These are phyloP conservation scores for Penicillium sp. DNA, from an alignment of 2,329 filamentous ascomycete species.

Conservation along the genomic window DNA sequence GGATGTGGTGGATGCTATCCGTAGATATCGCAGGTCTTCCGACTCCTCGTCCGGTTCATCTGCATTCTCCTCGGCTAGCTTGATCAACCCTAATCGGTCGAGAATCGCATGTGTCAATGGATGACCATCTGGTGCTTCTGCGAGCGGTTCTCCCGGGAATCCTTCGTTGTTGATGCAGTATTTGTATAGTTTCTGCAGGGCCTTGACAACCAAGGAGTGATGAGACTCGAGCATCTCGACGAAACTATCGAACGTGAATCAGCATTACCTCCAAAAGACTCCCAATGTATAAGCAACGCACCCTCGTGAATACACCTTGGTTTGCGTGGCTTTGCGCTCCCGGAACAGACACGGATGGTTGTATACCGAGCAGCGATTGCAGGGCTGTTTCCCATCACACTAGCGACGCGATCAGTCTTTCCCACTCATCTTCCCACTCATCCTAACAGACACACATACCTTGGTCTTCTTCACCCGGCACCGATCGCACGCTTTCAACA, in stretches of 20 bases:
- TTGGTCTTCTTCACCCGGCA: constrained; percentile 45
- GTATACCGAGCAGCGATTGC: constrained; percentile 41
- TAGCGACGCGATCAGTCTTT: constrained; percentile 13
- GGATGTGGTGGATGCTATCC: constrained; percentile 32
- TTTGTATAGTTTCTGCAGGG: constrained; percentile 39
- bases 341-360: constrained; percentile 43
- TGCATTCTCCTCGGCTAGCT: constrained; percentile 38
- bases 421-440: too few relatives aligned
- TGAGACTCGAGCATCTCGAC: constrained; percentile 44
- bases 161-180: constrained; percentile 40
- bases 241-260: constrained; percentile 25
- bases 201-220: constrained; percentile 40
- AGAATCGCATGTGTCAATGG: constrained; percentile 42
- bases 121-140: constrained; percentile 36
- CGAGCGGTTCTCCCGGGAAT: constrained; percentile 40
- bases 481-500: constrained; percentile 43
- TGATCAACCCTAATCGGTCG: constrained; percentile 40
- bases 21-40: constrained; percentile 35
- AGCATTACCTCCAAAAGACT: not conserved
- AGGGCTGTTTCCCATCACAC: constrained; percentile 44
- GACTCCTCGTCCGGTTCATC: constrained; percentile 34
- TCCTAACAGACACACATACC: constrained; percentile 28
- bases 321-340: constrained; percentile 41
- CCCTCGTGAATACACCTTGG: constrained; percentile 43
- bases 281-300: constrained; percentile 16